These are phyloP conservation scores for Fabrea salina DNA, from an alignment of 169 alveolate genomes.

Conservation along the genomic window DNA sequence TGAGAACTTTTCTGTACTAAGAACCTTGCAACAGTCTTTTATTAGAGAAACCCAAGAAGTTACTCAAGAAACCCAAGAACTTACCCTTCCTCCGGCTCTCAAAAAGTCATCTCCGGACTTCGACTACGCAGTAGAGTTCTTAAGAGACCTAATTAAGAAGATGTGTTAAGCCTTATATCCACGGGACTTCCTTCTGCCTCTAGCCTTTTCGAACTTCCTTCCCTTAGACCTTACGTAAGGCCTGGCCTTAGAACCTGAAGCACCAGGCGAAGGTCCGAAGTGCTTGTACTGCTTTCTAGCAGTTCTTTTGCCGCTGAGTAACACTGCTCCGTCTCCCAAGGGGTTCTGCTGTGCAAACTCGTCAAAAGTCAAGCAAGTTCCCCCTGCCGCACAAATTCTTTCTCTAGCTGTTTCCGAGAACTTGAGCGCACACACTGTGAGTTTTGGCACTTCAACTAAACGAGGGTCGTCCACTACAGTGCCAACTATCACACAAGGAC, in stretches of 20 bases:
- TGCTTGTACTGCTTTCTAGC: slow-evolving; percentile 94
- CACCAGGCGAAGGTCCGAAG: slow-evolving; percentile 96
- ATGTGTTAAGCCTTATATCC: slow-evolving; percentile 83
- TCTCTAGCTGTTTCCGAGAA: slow-evolving; percentile 97
- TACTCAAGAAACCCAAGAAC: not conserved
- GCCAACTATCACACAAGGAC: slow-evolving; percentile 24
- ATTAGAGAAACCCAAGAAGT: not conserved
- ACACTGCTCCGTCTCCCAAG: slow-evolving; percentile 90
- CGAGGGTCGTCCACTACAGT: slow-evolving; percentile 9
- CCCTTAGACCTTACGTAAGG: slow-evolving; percentile 89
- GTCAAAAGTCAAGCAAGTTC: slow-evolving; percentile 97
- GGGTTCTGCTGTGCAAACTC: slow-evolving; percentile 92
- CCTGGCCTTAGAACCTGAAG: slow-evolving; percentile 88
- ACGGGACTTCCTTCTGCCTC: slow-evolving; percentile 90
- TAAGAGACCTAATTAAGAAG: not conserved
- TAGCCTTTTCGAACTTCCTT: slow-evolving; percentile 92
- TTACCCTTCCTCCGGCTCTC: not conserved
- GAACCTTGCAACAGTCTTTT: not conserved
- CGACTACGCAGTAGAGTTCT: not conserved
- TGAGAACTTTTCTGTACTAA: not conserved
- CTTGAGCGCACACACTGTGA: not conserved
- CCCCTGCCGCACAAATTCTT: slow-evolving; percentile 95
- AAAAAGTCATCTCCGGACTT: not conserved
- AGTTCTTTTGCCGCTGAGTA: slow-evolving; percentile 94
- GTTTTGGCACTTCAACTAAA: not conserved